Percentiles rank a stretch among this genome's conserved stretches.
Evolutionary conservation across 1,139 yeast species (phyloP).

Genomic region (Lodderomyces orthopsilosis): DNA sequence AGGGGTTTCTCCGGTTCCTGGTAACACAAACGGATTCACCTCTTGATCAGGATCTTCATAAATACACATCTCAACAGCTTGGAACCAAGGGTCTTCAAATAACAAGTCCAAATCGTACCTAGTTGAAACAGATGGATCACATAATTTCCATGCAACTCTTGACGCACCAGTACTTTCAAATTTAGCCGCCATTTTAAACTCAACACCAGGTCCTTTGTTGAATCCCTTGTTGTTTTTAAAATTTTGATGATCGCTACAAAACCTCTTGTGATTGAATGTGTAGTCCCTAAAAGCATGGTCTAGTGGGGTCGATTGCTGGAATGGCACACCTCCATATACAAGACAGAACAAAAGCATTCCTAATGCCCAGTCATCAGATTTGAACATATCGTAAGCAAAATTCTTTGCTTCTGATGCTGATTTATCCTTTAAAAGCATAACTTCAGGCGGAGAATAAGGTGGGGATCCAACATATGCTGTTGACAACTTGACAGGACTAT

Average conservation of each 20-base stretch:
- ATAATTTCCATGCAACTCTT: constrained; percentile 71
- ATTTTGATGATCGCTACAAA: constrained; percentile 46
- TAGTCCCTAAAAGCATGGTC: constrained; percentile 62
- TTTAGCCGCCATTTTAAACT: constrained; percentile 61
- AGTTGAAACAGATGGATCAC: constrained; percentile 56
- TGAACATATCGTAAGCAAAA: constrained; percentile 60
- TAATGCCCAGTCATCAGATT: constrained; percentile 71
- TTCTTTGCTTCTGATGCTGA: constrained; percentile 35
- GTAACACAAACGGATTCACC: constrained; percentile 37
- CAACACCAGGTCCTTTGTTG: constrained; percentile 62
- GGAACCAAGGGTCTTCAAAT: constrained; percentile 66
- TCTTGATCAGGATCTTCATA: constrained; percentile 52
- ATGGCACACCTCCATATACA: constrained; percentile 60
- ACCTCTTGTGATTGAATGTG: constrained; percentile 51
- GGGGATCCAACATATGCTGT: constrained; percentile 69
- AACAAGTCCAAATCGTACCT: constrained; percentile 56
- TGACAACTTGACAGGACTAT: constrained; percentile 44
- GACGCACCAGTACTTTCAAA: constrained; percentile 60
- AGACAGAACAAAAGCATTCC: constrained; percentile 66
- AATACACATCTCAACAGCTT: constrained; percentile 56
- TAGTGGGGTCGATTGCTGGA: constrained; percentile 46
- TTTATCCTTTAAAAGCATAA: constrained; percentile 50
- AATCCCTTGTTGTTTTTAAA: constrained; percentile 46
- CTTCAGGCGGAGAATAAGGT: constrained; percentile 80
- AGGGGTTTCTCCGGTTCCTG: constrained; percentile 19